A percentile compares a stretch with the other conserved stretches of the same genome.
Conservation (phyloP, 2,329 filamentous ascomycete genomes). For the Colletotrichum incanum region DNA sequence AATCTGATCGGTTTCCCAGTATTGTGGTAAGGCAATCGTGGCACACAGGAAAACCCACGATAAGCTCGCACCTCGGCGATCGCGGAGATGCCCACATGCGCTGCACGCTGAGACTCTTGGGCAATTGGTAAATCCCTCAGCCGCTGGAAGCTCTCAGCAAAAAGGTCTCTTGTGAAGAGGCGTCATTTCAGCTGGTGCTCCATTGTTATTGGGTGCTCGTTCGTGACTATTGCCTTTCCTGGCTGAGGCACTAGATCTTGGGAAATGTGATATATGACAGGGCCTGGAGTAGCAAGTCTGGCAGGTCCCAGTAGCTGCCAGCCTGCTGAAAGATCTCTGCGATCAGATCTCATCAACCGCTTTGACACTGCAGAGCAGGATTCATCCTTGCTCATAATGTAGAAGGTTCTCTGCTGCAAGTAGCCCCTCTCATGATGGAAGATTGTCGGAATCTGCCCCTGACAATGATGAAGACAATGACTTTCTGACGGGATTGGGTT, state of each 20-base stretch:
- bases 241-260: conserved; percentile 35
- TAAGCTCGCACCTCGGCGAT: conserved; percentile 36
- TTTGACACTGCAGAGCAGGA: conserved; percentile 8
- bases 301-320: conserved; percentile 4
- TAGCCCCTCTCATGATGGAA: conserved; percentile 2
- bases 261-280: conserved; percentile 35
- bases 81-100: conserved; percentile 23
- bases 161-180: neutral
- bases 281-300: neutral
- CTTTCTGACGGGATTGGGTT: conserved; percentile 22
- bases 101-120: conserved; percentile 20
- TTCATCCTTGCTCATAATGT: conserved; percentile 11
- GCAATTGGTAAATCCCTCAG: conserved; percentile 31
- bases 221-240: conserved; percentile 39
- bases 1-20: conserved; percentile 35
- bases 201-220: conserved; percentile 19
- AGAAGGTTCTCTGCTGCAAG: conserved; percentile 7
- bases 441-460: conserved; percentile 6
- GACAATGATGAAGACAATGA: conserved; percentile 26
- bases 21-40: conserved; percentile 31
- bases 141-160: neutral
- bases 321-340: conserved; percentile 1
- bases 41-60: conserved; percentile 13
- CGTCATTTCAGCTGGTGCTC: conserved; percentile 4
- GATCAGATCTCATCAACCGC: conserved; percentile 18